Conservation (phyloP, 1,284 basidiomycete species). For the Boletus semigastroideus region DNA sequence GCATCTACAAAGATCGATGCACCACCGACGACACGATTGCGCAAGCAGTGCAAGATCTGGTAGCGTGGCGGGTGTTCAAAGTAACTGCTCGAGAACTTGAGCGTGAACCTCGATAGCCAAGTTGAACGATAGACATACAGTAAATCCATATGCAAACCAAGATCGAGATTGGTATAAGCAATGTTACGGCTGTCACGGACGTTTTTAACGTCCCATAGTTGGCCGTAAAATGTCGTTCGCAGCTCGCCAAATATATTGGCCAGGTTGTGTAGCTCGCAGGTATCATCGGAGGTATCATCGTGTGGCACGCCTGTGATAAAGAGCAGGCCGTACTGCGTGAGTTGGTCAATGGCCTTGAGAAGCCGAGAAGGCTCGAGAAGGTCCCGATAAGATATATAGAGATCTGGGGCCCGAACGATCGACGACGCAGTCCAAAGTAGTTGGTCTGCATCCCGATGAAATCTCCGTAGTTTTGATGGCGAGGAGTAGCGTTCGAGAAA, state of each 20-base stretch:
- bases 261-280: slow-evolving; percentile 67
- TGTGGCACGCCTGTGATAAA: slow-evolving; percentile 63
- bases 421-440: slow-evolving; percentile 38
- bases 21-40: slow-evolving; percentile 83
- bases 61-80: slow-evolving; percentile 88
- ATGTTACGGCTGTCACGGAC: slow-evolving; percentile 81
- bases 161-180: slow-evolving; percentile 89
- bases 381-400: slow-evolving; percentile 54
- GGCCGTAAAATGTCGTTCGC: slow-evolving; percentile 89
- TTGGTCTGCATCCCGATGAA: slow-evolving; percentile 40
- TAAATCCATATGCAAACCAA: slow-evolving; percentile 93
- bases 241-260: slow-evolving; percentile 73
- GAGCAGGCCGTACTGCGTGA: slow-evolving; percentile 54
- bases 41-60: slow-evolving; percentile 88
- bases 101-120: background rate
- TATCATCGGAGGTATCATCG: slow-evolving; percentile 49
- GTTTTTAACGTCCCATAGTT: slow-evolving; percentile 88
- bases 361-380: slow-evolving; percentile 44
- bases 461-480: slow-evolving; percentile 31
- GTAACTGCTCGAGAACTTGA: slow-evolving; percentile 54
- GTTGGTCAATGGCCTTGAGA: slow-evolving; percentile 53
- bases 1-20: slow-evolving; percentile 89
- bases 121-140: slow-evolving; percentile 51
- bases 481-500: slow-evolving; percentile 54
- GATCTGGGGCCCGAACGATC: slow-evolving; percentile 37